Evolutionary conservation across 306 rosid genomes (phyloP).

Genomic region (Medicago ruthenica): DNA sequence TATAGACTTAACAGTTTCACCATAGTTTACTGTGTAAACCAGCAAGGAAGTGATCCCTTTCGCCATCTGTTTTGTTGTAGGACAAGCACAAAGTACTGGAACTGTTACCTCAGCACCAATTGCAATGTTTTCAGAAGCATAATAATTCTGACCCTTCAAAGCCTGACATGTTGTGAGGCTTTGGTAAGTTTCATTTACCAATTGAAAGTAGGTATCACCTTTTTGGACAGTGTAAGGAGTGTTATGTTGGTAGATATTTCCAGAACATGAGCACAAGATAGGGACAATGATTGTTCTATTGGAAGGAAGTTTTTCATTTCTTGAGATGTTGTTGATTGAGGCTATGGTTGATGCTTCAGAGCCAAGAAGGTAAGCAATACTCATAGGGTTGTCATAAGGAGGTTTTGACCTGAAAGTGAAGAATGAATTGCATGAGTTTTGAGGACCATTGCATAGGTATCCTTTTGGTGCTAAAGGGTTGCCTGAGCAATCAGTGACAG

Average conservation of each 20-base stretch:
- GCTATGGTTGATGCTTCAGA: conserved; percentile 56
- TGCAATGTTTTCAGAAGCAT: conserved; percentile 34
- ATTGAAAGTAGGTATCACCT: conserved; percentile 35
- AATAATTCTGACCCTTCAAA: conserved; percentile 54
- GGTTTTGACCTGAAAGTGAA: conserved; percentile 46
- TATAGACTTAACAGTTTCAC: conserved; percentile 46
- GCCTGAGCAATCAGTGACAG: conserved; percentile 38
- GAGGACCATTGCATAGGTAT: conserved; percentile 50
- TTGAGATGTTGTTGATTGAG: conserved; percentile 53
- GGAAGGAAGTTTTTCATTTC: conserved; percentile 34
- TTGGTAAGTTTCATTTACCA: conserved; percentile 46
- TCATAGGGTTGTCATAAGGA: conserved; percentile 45
- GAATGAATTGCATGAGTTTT: conserved; percentile 54
- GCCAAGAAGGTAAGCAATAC: conserved; percentile 56
- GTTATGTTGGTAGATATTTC: conserved; percentile 55
- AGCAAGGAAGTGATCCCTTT: conserved; percentile 50
- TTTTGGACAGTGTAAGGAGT: conserved; percentile 39
- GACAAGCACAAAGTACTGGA: conserved; percentile 62
- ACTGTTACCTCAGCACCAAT: conserved; percentile 45
- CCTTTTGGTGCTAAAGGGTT: conserved; percentile 54
- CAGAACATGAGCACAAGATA: conserved; percentile 55
- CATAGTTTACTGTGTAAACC: conserved; percentile 35
- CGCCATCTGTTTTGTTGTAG: conserved; percentile 44
- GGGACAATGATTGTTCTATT: conserved; percentile 54
- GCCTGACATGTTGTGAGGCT: conserved; percentile 64